Percentiles rank a stretch among this genome's conserved stretches.
These are phyloP conservation scores for Salvia miltiorrhiza DNA, from an alignment of 257 asterid genomes.

Conservation along the genomic window DNA sequence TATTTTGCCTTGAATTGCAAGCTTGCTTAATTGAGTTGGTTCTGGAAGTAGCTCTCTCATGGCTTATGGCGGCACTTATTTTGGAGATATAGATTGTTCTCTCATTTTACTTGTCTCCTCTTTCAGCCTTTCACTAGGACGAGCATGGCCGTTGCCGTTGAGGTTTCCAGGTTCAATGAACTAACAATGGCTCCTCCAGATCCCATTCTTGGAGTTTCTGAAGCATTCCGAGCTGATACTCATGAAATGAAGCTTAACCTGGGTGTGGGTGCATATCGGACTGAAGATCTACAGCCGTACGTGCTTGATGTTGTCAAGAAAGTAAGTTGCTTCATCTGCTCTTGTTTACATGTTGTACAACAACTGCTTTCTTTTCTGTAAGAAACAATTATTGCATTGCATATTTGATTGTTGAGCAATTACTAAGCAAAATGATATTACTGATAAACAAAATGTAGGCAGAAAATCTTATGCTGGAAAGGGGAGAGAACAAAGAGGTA, in stretches of 20 bases:
- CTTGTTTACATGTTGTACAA: neutral
- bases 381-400: neutral
- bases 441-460: constrained; percentile 42
- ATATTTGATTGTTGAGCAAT: neutral
- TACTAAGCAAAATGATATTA: neutral
- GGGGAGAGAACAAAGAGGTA: constrained; percentile 97
- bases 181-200: constrained; percentile 96
- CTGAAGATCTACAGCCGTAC: constrained; percentile 94
- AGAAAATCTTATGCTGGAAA: constrained; percentile 84
- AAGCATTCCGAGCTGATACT: constrained; percentile 92
- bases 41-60: constrained; percentile 4
- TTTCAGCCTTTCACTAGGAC: constrained; percentile 57
- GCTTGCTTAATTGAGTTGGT: neutral
- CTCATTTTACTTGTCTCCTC: constrained; percentile 11
- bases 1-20: neutral
- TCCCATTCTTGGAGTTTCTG: constrained; percentile 97
- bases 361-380: neutral
- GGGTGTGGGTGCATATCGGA: constrained; percentile 97
- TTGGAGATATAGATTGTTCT: neutral
- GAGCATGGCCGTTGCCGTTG: constrained; percentile 52
- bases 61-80: neutral
- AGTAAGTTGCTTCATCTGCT: constrained; percentile 39
- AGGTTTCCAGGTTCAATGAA: constrained; percentile 63
- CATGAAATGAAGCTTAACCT: constrained; percentile 87
- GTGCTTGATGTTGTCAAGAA: constrained; percentile 95